phyloP scores from a whole-genome alignment of 2,329 filamentous ascomycete genomes.

The Fusarium nisikadoi region DNA sequence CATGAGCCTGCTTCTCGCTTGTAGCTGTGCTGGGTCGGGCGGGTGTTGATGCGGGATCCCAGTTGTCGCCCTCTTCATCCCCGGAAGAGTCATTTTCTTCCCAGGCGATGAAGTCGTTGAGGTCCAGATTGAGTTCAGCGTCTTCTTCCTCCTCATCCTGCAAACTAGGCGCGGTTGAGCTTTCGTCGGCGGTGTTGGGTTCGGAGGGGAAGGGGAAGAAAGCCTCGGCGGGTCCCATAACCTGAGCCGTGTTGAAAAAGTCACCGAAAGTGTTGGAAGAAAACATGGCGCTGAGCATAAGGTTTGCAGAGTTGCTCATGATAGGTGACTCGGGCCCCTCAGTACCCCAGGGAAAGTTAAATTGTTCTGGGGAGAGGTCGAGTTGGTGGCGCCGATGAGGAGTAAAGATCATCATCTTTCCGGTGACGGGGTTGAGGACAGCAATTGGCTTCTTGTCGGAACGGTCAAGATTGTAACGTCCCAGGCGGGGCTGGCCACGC shows the following conservation, averaged over 20 bases:
- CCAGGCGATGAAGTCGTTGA: conserved; percentile 80
- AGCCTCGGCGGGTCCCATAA: conserved; percentile 78
- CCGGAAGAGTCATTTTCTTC: conserved; percentile 68
- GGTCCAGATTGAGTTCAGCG: conserved; percentile 70
- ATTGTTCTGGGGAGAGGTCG: conserved; percentile 66
- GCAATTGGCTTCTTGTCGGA: conserved; percentile 67
- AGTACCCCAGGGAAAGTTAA: conserved; percentile 60
- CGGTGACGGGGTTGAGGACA: conserved; percentile 65
- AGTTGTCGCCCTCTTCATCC: conserved; percentile 65
- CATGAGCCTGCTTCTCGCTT: conserved; percentile 59
- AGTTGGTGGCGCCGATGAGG: conserved; percentile 61
- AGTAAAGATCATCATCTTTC: conserved; percentile 73
- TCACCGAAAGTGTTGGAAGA: conserved; percentile 66
- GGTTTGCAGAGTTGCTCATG: conserved; percentile 74
- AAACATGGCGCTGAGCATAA: conserved; percentile 82
- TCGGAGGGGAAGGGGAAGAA: conserved; percentile 78
- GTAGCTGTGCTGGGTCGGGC: conserved; percentile 60
- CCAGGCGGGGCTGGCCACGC: conserved; percentile 64
- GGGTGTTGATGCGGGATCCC: conserved; percentile 64
- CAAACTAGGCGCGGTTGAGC: conserved; percentile 50
- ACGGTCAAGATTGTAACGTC: conserved; percentile 65
- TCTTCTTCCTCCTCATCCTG: conserved; percentile 70
- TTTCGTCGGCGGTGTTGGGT: conserved; percentile 63
- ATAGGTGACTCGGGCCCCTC: conserved; percentile 63
- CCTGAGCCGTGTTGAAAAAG: conserved; percentile 69